Conservation (phyloP, 2,329 filamentous ascomycete genomes). For the Fusarium sp. region DNA sequence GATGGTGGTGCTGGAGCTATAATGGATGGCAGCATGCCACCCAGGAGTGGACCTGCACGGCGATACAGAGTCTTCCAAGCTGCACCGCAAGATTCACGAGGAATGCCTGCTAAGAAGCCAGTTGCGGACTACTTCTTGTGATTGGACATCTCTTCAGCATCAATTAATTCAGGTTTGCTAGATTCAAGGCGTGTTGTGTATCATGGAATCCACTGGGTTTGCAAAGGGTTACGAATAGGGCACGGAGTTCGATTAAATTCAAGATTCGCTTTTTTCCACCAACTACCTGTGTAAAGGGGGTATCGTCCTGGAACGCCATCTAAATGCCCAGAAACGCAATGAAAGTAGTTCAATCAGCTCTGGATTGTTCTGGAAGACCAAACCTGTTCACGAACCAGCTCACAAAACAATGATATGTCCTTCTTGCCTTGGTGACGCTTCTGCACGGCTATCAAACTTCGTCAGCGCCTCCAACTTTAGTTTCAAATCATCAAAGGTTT, state of each 20-base stretch:
- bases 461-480: slow-evolving; percentile 4
- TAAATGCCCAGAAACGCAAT: slow-evolving; percentile 33
- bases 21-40: slow-evolving; percentile 61
- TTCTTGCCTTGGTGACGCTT: slow-evolving; percentile 18
- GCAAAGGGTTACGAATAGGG: slow-evolving; percentile 39
- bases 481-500: slow-evolving; percentile 24
- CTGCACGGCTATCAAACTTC: slow-evolving; percentile 18
- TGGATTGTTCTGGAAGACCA: not conserved
- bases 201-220: slow-evolving; percentile 37
- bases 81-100: slow-evolving; percentile 92
- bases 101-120: slow-evolving; percentile 99
- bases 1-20: slow-evolving; percentile 64
- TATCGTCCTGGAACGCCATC: slow-evolving; percentile 30
- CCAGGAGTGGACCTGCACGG: slow-evolving; percentile 79
- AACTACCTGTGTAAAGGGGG: slow-evolving; percentile 30
- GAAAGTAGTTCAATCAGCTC: slow-evolving; percentile 5
- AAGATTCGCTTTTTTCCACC: slow-evolving; percentile 16
- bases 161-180: slow-evolving; percentile 15
- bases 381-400: slow-evolving; percentile 5
- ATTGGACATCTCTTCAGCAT: slow-evolving; percentile 25
- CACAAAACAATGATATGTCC: slow-evolving; percentile 20
- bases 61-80: slow-evolving; percentile 97
- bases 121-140: slow-evolving; percentile 95
- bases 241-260: slow-evolving; percentile 44
- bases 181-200: slow-evolving; percentile 33